A percentile compares a stretch with the other conserved stretches of the same genome.
phyloP scores from a whole-genome alignment of 208 protist genomes.

The Borovskyia barvae region DNA sequence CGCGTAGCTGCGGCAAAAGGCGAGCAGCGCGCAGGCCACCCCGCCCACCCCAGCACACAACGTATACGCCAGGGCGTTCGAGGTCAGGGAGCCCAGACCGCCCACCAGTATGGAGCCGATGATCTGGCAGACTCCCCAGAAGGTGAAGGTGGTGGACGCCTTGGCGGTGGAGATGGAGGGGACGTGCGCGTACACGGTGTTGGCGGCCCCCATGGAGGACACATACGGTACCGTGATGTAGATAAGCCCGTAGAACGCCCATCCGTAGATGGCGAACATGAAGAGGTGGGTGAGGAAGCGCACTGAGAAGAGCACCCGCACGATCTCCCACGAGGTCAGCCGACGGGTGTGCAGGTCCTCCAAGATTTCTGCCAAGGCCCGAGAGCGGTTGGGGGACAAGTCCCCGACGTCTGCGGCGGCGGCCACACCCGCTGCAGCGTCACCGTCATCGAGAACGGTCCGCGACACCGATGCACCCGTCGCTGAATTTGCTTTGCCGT shows the following conservation, averaged over 20 bases:
- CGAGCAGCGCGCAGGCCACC: constrained; percentile 35
- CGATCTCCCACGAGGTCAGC: constrained; percentile 37
- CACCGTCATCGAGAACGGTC: neutral
- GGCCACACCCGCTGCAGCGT: neutral
- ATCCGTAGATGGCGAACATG: constrained; percentile 76
- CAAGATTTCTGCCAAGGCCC: constrained; percentile 22
- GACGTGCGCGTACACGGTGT: constrained; percentile 64
- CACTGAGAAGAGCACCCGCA: constrained; percentile 43
- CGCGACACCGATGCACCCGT: neutral
- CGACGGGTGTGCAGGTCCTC: constrained; percentile 47
- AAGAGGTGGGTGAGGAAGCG: constrained; percentile 76
- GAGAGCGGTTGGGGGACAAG: neutral
- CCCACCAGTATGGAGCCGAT: constrained; percentile 66
- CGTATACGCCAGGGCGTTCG: constrained; percentile 62
- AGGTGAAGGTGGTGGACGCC: constrained; percentile 71
- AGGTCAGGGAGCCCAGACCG: constrained; percentile 48
- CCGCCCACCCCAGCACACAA: constrained; percentile 48
- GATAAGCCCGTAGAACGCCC: constrained; percentile 81
- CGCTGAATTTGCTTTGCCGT: neutral
- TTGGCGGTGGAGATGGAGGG: constrained; percentile 46
- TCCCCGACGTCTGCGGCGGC: neutral
- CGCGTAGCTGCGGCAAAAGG: constrained; percentile 68
- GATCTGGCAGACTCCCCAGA: constrained; percentile 78
- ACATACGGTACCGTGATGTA: constrained; percentile 73
- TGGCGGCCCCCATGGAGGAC: constrained; percentile 66